Evolutionary conservation across 345 rosid species (phyloP), one percentile per base, ranked within the genome.

Genomic region (Mallotus nudiflorus): DNA sequence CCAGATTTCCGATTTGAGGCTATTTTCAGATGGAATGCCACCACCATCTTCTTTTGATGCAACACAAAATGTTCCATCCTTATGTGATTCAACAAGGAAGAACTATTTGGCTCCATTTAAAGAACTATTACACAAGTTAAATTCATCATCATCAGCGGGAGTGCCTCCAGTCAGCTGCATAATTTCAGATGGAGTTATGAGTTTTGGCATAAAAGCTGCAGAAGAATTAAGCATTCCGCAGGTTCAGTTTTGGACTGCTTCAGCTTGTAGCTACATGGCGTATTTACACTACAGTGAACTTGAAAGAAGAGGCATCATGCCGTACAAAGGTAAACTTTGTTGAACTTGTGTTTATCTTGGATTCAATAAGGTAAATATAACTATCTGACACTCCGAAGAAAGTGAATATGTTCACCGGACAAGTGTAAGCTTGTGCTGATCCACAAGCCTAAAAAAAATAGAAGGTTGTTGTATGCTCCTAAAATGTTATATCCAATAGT

Each of bases 1-100:
- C 70, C 57, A 0, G 73, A 49, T 65, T 77, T 82, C 68, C 24
- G 54, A n/a, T 73, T 82, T 20, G 73, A 67, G 60, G 59, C 83
- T n/a, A 76, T n/a, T 79, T 37, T 64, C 81, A 0, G 83, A 76
- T 0, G 85, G 85, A 0, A 28, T 82, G 59, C 80, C 81, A 6
- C 73, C 54, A 0, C 75, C 54, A 0, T 73, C 79, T 1, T 78
- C 73, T 18, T 25, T 27, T 9, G 75, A 78, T 40, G 75, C 75
- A 9, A 65, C 61, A 7, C 73, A 62, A 20, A 62, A 62, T 27
- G 39, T 66, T 24, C 57, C 31, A 1, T 15, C 62, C 55, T 25
- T 74, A 19, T 59, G 77, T 9, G 59, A 71, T 31, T 51, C 80
- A 2, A 33, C 59, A 12, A 27, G 57, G 5, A 77, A 67, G 50